These are phyloP conservation scores for Aristolochia contorta DNA, from an alignment of 164 flowering plant genomes.

Conservation along the genomic window DNA sequence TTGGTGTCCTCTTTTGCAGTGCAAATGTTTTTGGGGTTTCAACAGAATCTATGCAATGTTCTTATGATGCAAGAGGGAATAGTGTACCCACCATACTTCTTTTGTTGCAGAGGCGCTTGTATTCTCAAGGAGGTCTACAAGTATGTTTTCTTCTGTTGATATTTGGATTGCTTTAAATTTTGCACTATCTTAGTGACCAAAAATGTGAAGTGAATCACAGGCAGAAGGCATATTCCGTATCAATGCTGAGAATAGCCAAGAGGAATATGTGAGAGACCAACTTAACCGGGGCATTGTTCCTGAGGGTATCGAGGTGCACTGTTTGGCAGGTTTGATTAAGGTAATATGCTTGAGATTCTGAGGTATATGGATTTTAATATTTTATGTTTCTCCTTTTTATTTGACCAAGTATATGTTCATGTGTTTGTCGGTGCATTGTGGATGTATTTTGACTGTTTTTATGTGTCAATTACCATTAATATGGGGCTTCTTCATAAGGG, in stretches of 20 bases:
- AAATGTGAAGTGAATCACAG: conserved; percentile 27
- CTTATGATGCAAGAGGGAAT: conserved; percentile 81
- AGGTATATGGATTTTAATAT: not conserved
- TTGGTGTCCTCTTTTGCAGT: conserved; percentile 30
- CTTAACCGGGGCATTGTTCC: conserved; percentile 71
- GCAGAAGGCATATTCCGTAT: conserved; percentile 93
- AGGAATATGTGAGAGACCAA: conserved; percentile 77
- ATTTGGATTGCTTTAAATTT: not conserved
- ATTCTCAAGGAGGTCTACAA: conserved; percentile 66
- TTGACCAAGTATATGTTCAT: not conserved
- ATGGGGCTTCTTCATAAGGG: too few species aligned
- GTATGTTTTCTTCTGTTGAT: conserved; percentile 18
- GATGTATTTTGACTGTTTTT: not conserved
- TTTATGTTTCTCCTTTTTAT: not conserved
- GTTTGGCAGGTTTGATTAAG: conserved; percentile 93
- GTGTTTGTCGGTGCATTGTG: not conserved
- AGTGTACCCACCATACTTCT: conserved; percentile 90
- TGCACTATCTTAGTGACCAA: not conserved
- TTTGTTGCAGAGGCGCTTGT: conserved; percentile 78
- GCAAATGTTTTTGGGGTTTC: conserved; percentile 88
- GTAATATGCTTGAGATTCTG: conserved; percentile 20
- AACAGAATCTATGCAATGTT: conserved; percentile 92
- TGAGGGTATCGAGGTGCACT: conserved; percentile 71
- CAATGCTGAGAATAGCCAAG: conserved; percentile 74
- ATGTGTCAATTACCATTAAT: not conserved